phyloP scores from a whole-genome alignment of 352 stramenopile species.

The Globisporangium irregulare region DNA sequence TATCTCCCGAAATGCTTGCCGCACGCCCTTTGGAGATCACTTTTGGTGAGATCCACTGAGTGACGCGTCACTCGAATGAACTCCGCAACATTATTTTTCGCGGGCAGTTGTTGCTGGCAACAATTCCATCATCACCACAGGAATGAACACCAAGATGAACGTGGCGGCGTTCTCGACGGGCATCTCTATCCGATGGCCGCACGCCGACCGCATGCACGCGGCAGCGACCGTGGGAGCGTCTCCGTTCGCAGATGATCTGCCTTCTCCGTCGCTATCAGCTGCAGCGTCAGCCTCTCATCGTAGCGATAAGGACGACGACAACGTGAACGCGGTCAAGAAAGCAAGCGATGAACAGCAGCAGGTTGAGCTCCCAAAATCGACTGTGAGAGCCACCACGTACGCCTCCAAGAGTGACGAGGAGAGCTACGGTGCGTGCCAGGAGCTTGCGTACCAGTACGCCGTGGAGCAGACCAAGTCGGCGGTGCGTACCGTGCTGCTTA shows the following conservation, averaged over 20 bases:
- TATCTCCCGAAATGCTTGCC: not conserved
- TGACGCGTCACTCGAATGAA: constrained; percentile 21
- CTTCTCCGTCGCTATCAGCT: not conserved
- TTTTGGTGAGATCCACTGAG: not conserved
- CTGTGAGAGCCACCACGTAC: not conserved
- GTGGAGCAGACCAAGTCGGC: constrained; percentile 47
- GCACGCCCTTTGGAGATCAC: not conserved
- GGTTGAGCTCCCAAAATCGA: not conserved
- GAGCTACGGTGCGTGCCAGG: constrained; percentile 46
- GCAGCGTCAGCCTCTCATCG: not conserved
- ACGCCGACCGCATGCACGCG: not conserved
- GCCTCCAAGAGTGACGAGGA: constrained; percentile 26
- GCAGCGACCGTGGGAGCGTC: not conserved
- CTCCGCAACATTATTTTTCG: constrained; percentile 18
- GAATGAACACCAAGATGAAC: constrained; percentile 28
- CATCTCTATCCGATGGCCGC: constrained; percentile 49
- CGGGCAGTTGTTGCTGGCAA: not conserved
- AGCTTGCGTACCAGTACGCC: constrained; percentile 65
- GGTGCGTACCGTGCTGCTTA: constrained; percentile 57
- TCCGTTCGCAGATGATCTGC: constrained; percentile 6
- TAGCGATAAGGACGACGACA: not conserved
- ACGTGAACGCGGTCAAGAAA: not conserved
- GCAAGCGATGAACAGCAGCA: not conserved
- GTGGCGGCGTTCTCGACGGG: constrained; percentile 47
- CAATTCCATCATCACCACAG: not conserved